phyloP scores from a whole-genome alignment of 1,284 basidiomycete species.

The Chondrostereum purpureum region DNA sequence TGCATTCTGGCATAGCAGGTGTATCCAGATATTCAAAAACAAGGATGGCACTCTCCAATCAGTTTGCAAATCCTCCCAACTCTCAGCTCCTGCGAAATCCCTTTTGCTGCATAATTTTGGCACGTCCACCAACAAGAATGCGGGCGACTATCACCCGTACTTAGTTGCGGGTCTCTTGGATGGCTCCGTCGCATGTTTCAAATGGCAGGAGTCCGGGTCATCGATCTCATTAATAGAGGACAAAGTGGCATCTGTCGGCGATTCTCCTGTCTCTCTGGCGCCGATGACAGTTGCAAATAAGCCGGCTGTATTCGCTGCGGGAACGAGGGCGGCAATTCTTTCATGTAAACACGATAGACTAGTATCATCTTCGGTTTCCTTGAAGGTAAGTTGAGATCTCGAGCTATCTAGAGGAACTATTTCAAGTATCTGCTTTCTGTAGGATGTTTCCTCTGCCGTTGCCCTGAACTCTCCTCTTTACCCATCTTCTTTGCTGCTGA shows the following conservation, averaged over 20 bases:
- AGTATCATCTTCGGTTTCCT: slow-evolving; percentile 62
- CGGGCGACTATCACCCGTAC: slow-evolving; percentile 36
- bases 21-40: slow-evolving; percentile 51
- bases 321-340: slow-evolving; percentile 54
- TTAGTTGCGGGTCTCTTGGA: slow-evolving; percentile 78
- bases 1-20: slow-evolving; percentile 73
- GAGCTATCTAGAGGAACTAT: no score
- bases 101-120: slow-evolving; percentile 63
- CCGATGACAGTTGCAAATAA: slow-evolving; percentile 43
- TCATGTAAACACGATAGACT: slow-evolving; percentile 65
- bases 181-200: slow-evolving; percentile 68
- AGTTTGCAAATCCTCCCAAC: slow-evolving; percentile 35
- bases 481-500: slow-evolving; percentile 51
- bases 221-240: slow-evolving; percentile 38
- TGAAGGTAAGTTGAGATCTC: slow-evolving; percentile 61
- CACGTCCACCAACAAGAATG: slow-evolving; percentile 21
- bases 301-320: slow-evolving; percentile 56
- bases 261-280: slow-evolving; percentile 56
- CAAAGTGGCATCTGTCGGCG: slow-evolving; percentile 65
- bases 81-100: slow-evolving; percentile 63
- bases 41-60: slow-evolving; percentile 30
- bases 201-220: slow-evolving; percentile 29
- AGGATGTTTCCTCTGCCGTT: slow-evolving; percentile 60
- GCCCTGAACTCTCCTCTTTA: slow-evolving; percentile 42
- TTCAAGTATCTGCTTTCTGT: no score